These are phyloP conservation scores for Tetrahymena malaccensis DNA, from an alignment of 73 alveolate species.

Conservation along the genomic window DNA sequence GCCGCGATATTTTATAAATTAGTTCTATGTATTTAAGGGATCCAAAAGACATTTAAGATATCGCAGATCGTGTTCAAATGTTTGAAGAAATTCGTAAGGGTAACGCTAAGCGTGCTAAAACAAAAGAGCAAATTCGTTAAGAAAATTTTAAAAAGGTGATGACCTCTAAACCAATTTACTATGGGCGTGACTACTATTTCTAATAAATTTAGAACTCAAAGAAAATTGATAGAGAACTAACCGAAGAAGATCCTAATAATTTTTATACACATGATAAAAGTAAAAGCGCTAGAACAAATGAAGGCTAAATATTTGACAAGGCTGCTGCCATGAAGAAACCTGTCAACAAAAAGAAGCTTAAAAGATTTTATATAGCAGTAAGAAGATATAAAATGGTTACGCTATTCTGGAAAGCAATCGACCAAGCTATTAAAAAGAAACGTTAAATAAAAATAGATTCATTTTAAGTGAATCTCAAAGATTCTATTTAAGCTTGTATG, in stretches of 20 bases:
- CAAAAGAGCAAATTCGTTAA: neutral
- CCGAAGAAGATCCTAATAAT: neutral
- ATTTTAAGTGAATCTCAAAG: neutral
- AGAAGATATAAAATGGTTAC: neutral
- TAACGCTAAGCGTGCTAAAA: neutral
- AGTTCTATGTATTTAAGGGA: neutral
- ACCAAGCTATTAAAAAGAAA: neutral
- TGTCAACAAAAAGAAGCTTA: neutral
- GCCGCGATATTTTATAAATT: neutral
- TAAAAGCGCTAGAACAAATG: neutral
- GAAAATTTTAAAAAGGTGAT: neutral
- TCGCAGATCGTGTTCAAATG: neutral
- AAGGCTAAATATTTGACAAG: neutral
- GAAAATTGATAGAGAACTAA: neutral
- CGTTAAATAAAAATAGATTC: neutral
- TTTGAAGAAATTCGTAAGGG: neutral
- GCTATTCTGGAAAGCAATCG: neutral
- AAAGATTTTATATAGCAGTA: neutral
- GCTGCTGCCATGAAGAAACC: neutral
- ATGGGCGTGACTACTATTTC: neutral
- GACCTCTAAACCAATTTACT: neutral
- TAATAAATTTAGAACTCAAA: neutral
- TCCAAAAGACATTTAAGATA: neutral
- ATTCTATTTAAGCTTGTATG: neutral
- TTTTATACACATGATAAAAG: neutral